Base-by-base conservation (phyloP, 2,329 filamentous ascomycete genomes). In the Talaromyces amestolkiae region DNA sequence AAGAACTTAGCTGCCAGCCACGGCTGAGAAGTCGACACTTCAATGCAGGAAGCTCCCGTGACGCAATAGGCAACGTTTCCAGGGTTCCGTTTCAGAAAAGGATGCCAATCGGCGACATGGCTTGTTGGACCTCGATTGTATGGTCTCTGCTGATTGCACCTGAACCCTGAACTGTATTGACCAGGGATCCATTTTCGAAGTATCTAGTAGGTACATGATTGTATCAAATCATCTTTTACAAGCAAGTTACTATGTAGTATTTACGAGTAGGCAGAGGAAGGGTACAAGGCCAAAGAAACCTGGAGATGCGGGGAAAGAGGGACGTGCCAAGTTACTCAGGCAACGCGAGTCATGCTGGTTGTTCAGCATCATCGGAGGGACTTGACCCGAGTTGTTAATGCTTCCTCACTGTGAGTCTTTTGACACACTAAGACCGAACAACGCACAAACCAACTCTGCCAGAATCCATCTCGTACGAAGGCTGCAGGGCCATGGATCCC, bases 221-320 rank as follows among this genome's bases (percentile, higher is more conserved):
- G 24, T 33, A 53, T 33, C 9, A 19, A 11, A 7, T 13, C 31
- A 15, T 35, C 3, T 19, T 19, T 35, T 15, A 15, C 10, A 54
- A 19, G 45, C 13, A 47, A 8, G n/a, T n/a, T n/a, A 22, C 22
- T 22, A 1, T 22, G 22, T 22, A 22, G 22, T 1, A 22, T 22
- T 22, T n/a, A 10, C 22, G n/a, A 37, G 10, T 19, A 37, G n/a
- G 24, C 13, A 31, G 15, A 37, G 45, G 2, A 19, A 54, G 31
- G 35, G 15, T 4, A 53, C 8, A 33, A 19, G 13, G 10, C n/a
- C 13, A 11, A 39, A 15, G 53, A 56, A 56, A 56, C 11, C 33
- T 56, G 53, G 33, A 56, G 31, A 37, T 56, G 53, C 53, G 53
- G 53, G 53, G 53, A 24, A 37, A 35, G 33, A 56, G 19, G 53